Conservation (phyloP, 1,284 basidiomycete genomes). For the Ceratorhiza oryzae-sativae region DNA sequence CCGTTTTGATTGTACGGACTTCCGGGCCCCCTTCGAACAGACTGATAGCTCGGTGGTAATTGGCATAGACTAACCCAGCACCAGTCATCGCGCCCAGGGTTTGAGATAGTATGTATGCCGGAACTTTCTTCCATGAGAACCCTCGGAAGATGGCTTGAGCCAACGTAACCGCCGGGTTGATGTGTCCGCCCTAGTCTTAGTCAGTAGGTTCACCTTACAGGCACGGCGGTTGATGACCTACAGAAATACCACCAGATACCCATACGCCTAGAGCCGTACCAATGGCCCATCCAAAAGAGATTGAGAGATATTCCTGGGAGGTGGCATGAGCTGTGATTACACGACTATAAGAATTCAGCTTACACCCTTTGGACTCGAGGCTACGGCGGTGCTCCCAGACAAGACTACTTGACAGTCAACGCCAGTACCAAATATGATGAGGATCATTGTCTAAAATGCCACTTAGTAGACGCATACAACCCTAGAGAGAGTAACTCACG, state of each 20-base stretch:
- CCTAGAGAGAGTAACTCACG: slow-evolving; percentile 3
- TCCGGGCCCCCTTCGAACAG: slow-evolving; percentile 67
- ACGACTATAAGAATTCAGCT: slow-evolving; percentile 48
- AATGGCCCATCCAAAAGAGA: slow-evolving; percentile 71
- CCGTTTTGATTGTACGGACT: slow-evolving; percentile 73
- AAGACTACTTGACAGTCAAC: slow-evolving; percentile 70
- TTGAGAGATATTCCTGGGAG: slow-evolving; percentile 62
- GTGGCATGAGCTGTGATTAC: background rate
- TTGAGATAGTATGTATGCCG: slow-evolving; percentile 73
- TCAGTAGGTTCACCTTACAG: background rate
- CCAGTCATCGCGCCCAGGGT: slow-evolving; percentile 73
- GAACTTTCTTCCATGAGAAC: slow-evolving; percentile 82
- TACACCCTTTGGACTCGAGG: slow-evolving; percentile 66
- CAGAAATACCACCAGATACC: slow-evolving; percentile 67
- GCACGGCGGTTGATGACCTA: background rate
- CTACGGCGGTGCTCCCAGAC: slow-evolving; percentile 60
- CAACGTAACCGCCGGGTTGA: slow-evolving; percentile 81
- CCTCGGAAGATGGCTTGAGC: slow-evolving; percentile 70
- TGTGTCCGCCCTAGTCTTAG: slow-evolving; percentile 64
- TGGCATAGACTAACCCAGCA: slow-evolving; percentile 72
- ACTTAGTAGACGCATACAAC: background rate
- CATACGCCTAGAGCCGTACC: slow-evolving; percentile 72
- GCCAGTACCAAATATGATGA: slow-evolving; percentile 70
- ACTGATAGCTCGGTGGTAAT: slow-evolving; percentile 79
- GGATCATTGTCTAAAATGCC: slow-evolving; percentile 57